These are phyloP conservation scores for Arctium minus DNA, from an alignment of 129 eudicot genomes.

Conservation along the genomic window DNA sequence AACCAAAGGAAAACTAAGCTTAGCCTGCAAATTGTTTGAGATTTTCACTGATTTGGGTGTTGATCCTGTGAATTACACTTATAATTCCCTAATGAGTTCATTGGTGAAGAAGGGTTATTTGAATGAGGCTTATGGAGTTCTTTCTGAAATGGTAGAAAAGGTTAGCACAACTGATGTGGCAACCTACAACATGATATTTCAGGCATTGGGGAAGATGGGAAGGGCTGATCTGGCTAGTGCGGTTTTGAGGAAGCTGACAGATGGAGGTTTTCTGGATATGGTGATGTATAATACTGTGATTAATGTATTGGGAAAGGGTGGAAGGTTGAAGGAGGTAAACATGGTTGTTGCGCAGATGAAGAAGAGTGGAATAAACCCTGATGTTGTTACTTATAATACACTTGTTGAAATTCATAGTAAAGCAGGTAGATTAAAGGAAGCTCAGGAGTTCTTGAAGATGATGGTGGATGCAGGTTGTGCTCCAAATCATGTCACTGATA, in stretches of 20 bases:
- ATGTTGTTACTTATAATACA: slow-evolving; percentile 83
- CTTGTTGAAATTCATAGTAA: slow-evolving; percentile 81
- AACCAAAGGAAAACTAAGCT: slow-evolving; percentile 80
- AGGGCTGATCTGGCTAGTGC: slow-evolving; percentile 74
- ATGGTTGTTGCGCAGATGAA: slow-evolving; percentile 71
- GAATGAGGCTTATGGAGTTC: slow-evolving; percentile 75
- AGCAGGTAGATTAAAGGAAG: slow-evolving; percentile 72
- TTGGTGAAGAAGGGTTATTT: slow-evolving; percentile 88
- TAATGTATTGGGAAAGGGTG: slow-evolving; percentile 85
- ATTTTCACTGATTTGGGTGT: slow-evolving; percentile 67
- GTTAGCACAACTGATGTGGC: slow-evolving; percentile 62
- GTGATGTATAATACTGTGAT: slow-evolving; percentile 92
- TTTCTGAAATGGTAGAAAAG: slow-evolving; percentile 65
- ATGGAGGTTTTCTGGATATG: slow-evolving; percentile 75
- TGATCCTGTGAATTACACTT: slow-evolving; percentile 68
- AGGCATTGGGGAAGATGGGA: slow-evolving; percentile 82
- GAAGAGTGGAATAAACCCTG: slow-evolving; percentile 82
- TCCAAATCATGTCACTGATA: slow-evolving; percentile 93
- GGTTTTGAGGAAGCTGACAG: slow-evolving; percentile 53
- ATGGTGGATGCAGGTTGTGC: slow-evolving; percentile 89
- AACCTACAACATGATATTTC: slow-evolving; percentile 77
- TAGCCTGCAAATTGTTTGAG: slow-evolving; percentile 85
- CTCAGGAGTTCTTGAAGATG: slow-evolving; percentile 66
- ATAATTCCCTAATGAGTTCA: slow-evolving; percentile 82
- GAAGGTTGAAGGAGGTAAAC: slow-evolving; percentile 61